Percentiles rank a stretch among this genome's conserved stretches.
These are phyloP conservation scores for Wickerhamiella dianesei DNA, from an alignment of 805 yeast species.

Conservation along the genomic window DNA sequence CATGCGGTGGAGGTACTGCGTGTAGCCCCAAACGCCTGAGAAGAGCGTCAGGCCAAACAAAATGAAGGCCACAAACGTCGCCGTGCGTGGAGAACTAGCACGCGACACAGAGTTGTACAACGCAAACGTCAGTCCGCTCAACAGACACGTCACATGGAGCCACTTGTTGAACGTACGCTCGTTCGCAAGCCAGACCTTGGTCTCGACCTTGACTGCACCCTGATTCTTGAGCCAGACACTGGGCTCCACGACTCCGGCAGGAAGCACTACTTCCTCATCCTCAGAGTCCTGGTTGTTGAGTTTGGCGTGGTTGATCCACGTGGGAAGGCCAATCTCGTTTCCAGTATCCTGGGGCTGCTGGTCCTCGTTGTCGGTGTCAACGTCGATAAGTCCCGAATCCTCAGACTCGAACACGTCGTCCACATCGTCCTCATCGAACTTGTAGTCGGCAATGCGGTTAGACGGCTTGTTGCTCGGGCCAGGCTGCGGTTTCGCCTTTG, in stretches of 20 bases:
- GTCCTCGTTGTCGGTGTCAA: conserved; percentile 5
- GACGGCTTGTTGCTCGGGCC: neutral
- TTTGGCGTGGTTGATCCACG: conserved; percentile 18
- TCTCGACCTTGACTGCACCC: conserved; percentile 88
- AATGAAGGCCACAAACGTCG: conserved; percentile 58
- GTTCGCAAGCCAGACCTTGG: conserved; percentile 96
- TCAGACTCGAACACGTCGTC: conserved; percentile 36
- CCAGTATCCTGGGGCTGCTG: conserved; percentile 5
- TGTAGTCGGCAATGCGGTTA: conserved; percentile 4
- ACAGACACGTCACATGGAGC: conserved; percentile 76
- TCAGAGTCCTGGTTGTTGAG: conserved; percentile 49
- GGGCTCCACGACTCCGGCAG: conserved; percentile 83
- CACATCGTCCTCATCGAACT: conserved; percentile 38
- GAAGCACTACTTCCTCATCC: conserved; percentile 73
- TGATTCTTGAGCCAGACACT: conserved; percentile 65
- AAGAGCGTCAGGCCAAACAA: conserved; percentile 74
- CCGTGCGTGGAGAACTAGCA: conserved; percentile 44
- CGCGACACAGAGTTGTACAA: conserved; percentile 60
- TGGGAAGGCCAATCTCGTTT: conserved; percentile 18
- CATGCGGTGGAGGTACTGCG: conserved; percentile 56
- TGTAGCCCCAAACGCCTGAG: conserved; percentile 82
- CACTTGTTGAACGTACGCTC: conserved; percentile 95
- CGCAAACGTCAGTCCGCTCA: conserved; percentile 74
- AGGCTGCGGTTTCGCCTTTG: neutral
- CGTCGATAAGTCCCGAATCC: conserved; percentile 16